phyloP scores from a whole-genome alignment of 2,329 filamentous ascomycete species.

The Coniochaeta hoffmannii region DNA sequence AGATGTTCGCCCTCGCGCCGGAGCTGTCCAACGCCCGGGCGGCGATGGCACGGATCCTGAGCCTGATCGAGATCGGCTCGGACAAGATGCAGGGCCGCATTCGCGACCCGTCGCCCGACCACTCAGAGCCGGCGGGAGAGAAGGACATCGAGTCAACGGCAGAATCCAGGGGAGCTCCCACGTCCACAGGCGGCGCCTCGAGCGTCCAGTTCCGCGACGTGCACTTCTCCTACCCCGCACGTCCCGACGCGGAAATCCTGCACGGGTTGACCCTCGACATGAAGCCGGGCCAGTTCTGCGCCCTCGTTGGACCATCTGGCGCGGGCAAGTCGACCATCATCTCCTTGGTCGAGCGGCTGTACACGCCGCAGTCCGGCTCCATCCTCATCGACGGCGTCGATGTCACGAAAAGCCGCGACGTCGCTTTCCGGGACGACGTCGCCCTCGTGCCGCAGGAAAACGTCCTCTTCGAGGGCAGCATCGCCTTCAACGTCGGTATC shows the following conservation, averaged over 20 bases:
- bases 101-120: conserved; percentile 5
- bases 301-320: conserved; percentile 58
- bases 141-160: conserved; percentile 20
- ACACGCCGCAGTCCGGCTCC: conserved; percentile 31
- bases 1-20: conserved; percentile 68
- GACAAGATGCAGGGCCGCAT: conserved; percentile 11
- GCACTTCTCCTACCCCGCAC: conserved; percentile 57
- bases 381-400: conserved; percentile 39
- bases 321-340: conserved; percentile 63
- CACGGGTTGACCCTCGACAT: conserved; percentile 48
- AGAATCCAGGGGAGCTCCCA: conserved; percentile 11
- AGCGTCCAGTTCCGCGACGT: conserved; percentile 49
- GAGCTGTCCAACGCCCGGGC: conserved; percentile 61
- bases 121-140: background rate
- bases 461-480: conserved; percentile 48
- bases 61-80: conserved; percentile 38
- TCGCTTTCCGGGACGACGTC: conserved; percentile 26
- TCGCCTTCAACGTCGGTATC: conserved; percentile 48
- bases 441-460: conserved; percentile 53
- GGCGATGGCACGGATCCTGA: conserved; percentile 53
- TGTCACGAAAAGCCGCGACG: conserved; percentile 26
- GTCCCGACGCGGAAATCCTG: conserved; percentile 51
- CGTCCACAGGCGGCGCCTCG: conserved; percentile 13
- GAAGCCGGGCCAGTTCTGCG: conserved; percentile 51
- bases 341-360: conserved; percentile 44